phyloP scores from a whole-genome alignment of 2,329 filamentous ascomycete species.

The Cladosporium phlei region DNA sequence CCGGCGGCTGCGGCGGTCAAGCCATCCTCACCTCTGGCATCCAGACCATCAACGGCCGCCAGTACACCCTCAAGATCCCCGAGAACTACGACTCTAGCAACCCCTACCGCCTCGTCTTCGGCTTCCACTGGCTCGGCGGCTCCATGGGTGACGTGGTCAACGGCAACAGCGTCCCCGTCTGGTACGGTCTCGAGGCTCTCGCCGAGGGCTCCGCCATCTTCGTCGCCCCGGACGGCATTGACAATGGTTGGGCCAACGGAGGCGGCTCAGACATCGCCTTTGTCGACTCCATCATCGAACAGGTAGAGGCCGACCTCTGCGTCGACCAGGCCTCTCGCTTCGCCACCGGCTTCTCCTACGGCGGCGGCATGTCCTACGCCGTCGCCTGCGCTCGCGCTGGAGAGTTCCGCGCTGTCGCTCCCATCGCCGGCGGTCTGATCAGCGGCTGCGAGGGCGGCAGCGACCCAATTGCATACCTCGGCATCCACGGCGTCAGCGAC shows the following conservation, averaged over 20 bases:
- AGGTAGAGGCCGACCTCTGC: conserved; percentile 12
- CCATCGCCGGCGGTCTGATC: conserved; percentile 2
- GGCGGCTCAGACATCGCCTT: conserved; percentile 8
- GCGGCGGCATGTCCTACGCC: conserved; percentile 10
- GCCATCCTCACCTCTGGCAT: conserved; percentile 1
- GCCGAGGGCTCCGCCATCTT: conserved; percentile 12
- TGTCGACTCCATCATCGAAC: conserved; percentile 11
- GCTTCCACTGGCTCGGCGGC: conserved; percentile 11
- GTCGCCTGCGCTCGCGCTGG: conserved; percentile 19
- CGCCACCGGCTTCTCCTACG: neutral
- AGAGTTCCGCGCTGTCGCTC: conserved; percentile 4
- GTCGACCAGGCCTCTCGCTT: conserved; percentile 5
- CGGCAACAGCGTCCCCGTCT: conserved; percentile 6
- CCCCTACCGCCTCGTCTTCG: conserved; percentile 9
- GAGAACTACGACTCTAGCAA: conserved; percentile 12
- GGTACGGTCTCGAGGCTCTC: conserved; percentile 11
- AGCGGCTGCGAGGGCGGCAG: conserved; percentile 1
- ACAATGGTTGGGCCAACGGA: conserved; percentile 9
- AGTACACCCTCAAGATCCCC: conserved; percentile 13
- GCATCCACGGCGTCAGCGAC: conserved; percentile 12
- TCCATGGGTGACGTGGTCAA: conserved; percentile 10
- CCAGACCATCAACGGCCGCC: conserved; percentile 1
- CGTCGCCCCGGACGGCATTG: conserved; percentile 6
- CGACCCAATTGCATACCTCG: conserved; percentile 12
- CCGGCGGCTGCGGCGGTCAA: conserved; percentile 1